These are phyloP conservation scores for Leucaena leucocephala DNA, from an alignment of 306 rosid genomes.

Conservation along the genomic window DNA sequence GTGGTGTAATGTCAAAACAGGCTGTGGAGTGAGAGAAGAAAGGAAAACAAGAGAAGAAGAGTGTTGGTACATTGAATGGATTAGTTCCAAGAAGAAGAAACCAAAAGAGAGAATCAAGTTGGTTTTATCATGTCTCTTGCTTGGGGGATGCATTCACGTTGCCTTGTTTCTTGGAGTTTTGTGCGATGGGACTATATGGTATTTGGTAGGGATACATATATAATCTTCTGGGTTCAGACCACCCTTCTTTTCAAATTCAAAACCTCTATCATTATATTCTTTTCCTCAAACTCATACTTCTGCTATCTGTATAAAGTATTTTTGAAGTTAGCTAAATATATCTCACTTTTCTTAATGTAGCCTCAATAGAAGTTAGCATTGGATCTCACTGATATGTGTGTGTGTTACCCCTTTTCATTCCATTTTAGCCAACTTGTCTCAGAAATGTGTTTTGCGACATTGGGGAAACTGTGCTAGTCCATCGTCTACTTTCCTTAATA, in stretches of 20 bases:
- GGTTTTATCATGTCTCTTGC: constrained; percentile 61
- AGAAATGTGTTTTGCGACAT: not conserved
- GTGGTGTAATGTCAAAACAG: constrained; percentile 32
- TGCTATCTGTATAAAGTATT: not conserved
- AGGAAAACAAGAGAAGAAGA: not conserved
- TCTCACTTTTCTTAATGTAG: not conserved
- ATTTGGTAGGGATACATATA: constrained; percentile 33
- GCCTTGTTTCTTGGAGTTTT: constrained; percentile 58
- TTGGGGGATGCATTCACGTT: constrained; percentile 32
- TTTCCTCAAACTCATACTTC: not conserved
- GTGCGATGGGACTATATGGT: constrained; percentile 30
- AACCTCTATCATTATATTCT: constrained; percentile 1
- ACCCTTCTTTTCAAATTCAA: constrained; percentile 32
- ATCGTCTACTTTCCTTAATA: too few relatives aligned
- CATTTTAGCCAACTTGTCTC: not conserved
- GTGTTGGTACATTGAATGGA: constrained; percentile 6
- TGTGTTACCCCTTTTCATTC: not conserved
- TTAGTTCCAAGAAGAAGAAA: constrained; percentile 59
- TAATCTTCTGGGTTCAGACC: constrained; percentile 11
- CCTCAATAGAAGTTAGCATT: not conserved
- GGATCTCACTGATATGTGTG: not conserved
- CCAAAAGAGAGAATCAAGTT: constrained; percentile 61
- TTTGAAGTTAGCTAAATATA: not conserved
- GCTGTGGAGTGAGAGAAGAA: constrained; percentile 29
- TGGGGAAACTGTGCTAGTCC: too few relatives aligned